Conservation (phyloP, 2,329 filamentous ascomycete genomes). For the Cladophialophora immunda region DNA sequence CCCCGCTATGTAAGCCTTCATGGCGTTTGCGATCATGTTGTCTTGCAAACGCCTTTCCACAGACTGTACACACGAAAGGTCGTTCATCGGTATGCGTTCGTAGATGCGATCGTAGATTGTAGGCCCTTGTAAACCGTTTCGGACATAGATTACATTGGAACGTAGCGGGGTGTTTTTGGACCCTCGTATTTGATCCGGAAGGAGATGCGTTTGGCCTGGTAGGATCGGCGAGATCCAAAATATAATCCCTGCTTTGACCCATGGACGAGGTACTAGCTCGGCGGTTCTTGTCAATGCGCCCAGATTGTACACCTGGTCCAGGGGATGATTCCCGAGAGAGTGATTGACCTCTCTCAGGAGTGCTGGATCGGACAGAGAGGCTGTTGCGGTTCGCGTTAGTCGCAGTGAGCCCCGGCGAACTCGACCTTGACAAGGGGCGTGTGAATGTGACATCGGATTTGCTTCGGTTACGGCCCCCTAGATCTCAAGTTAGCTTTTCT, state of each 20-base stretch:
- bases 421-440: constrained; percentile 43
- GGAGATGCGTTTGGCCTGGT: constrained; percentile 74
- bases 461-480: constrained; percentile 65
- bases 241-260: constrained; percentile 72
- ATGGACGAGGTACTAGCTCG: constrained; percentile 57
- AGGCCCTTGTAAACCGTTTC: constrained; percentile 94
- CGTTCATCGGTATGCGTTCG: constrained; percentile 97
- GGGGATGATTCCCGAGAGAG: constrained; percentile 56
- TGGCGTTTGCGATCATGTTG: constrained; percentile 98
- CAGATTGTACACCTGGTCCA: constrained; percentile 39
- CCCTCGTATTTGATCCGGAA: constrained; percentile 72
- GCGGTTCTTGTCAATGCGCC: constrained; percentile 49
- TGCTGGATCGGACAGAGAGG: constrained; percentile 53
- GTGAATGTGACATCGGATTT: constrained; percentile 63
- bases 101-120: constrained; percentile 93
- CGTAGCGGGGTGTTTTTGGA: constrained; percentile 96
- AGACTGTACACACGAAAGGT: constrained; percentile 96
- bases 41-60: constrained; percentile 94
- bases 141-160: constrained; percentile 95
- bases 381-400: constrained; percentile 37
- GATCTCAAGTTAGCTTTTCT: constrained; percentile 36
- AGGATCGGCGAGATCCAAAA: constrained; percentile 89
- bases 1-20: constrained; percentile 92
- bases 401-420: constrained; percentile 41
- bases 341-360: constrained; percentile 48